Base-by-base conservation (phyloP, 257 asterid genomes). In the Gentiana straminea region DNA sequence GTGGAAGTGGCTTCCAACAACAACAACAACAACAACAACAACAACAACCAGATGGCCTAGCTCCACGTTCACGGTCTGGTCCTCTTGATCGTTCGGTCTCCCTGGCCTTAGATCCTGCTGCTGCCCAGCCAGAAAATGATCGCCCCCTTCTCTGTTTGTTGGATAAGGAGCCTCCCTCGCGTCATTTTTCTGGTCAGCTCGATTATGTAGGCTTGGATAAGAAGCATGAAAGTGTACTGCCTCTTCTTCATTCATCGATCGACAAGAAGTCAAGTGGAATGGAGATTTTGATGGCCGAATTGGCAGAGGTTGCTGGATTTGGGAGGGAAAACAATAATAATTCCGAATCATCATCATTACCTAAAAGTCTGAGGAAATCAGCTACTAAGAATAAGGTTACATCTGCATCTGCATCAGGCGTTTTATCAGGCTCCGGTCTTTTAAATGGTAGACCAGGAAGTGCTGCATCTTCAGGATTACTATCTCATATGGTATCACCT, bases 141-240 rank as follows among this genome's bases (percentile, higher is more conserved):
- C 79, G 95, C 35, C 97, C 97, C 60, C 99, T 85, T 69, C 73
- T 92, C 67, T 83, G 95, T 70, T 77, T 92, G 66, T 67, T 88
- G 86, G 97, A 92, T 58, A 92, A 92, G 76, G 99, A 88, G 65
- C 99, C 99, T 49, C 97, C 95, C 35, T 92, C 97, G 2, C 94
- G 94, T 60, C 94, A 85, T 77, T 83, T 76, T 57, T 92, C 99
- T 57, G 95, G 99, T 68, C 97, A 88, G 81, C 97, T 92, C 56
- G 99, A 88, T 79, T 88, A 85, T 75, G 86, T 82, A 58, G 94
- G 91, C 57, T 66, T 88, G 79, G 97, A 85, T 73, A 88, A 85
- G 74, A n/a, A n/a, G n/a, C 94, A 80, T 68, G 95, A 83, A 75
- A 78, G 79, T 36, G 54, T 71, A 64, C 69, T 76, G 50, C 85